phyloP scores from a whole-genome alignment of 768 basidiomycete species.

The Pholiota molesta region DNA sequence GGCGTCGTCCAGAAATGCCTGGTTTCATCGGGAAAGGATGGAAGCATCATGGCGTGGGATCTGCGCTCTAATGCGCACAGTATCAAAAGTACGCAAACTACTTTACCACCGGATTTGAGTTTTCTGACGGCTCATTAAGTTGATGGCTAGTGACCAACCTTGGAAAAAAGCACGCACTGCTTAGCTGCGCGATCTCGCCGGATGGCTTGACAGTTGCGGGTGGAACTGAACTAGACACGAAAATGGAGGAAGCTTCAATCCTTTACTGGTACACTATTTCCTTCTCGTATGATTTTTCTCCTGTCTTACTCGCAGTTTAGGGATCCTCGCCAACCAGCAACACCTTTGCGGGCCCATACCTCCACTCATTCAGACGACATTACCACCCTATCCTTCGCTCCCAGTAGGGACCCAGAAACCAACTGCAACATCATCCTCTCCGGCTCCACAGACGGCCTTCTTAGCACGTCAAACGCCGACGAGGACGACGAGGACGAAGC shows the following conservation, averaged over 20 bases:
- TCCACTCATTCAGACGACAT: slow-evolving; percentile 95
- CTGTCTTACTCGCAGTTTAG: slow-evolving; percentile 37
- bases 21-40: slow-evolving; percentile 72
- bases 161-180: slow-evolving; percentile 45
- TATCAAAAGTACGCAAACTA: slow-evolving; percentile 58
- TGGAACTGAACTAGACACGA: slow-evolving; percentile 68
- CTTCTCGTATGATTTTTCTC: background rate
- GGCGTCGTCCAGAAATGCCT: slow-evolving; percentile 47
- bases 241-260: slow-evolving; percentile 80
- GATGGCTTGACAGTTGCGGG: slow-evolving; percentile 78
- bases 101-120: slow-evolving; percentile 6
- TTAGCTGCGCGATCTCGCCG: slow-evolving; percentile 71
- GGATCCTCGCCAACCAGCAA: slow-evolving; percentile 81
- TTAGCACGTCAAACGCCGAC: slow-evolving; percentile 68
- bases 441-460: slow-evolving; percentile 81
- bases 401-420: slow-evolving; percentile 18
- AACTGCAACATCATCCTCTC: slow-evolving; percentile 63
- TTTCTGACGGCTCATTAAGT: slow-evolving; percentile 43
- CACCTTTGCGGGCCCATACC: slow-evolving; percentile 72
- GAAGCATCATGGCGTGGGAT: slow-evolving; percentile 77
- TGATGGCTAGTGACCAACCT: slow-evolving; percentile 49
- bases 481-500: slow-evolving; percentile 92
- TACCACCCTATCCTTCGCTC: slow-evolving; percentile 66
- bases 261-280: slow-evolving; percentile 71
- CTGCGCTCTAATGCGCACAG: slow-evolving; percentile 53